Conservation (phyloP, 148 eudicot species). For the Nyssa sinensis region DNA sequence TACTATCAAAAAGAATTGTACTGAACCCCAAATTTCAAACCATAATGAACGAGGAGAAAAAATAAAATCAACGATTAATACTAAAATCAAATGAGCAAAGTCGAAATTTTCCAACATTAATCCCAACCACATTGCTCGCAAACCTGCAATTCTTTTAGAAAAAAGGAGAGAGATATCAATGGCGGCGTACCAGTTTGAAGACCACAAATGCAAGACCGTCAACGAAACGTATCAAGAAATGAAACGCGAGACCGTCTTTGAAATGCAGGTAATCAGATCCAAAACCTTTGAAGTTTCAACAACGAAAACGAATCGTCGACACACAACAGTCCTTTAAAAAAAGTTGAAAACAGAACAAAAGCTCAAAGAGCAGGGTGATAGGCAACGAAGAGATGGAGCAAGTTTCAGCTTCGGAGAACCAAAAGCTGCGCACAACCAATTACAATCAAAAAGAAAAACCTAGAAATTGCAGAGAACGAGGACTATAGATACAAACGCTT, state of each 20-base stretch:
- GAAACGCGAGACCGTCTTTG: not conserved
- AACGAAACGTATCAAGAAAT: not conserved
- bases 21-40: not conserved
- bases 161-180: not conserved
- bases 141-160: not conserved
- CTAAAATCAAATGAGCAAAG: not conserved
- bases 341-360: slow-evolving; percentile 16
- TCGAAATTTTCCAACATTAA: not conserved
- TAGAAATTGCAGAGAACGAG: slow-evolving; percentile 22
- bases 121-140: not conserved
- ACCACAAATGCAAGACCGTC: not conserved
- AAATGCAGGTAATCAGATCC: slow-evolving; percentile 1
- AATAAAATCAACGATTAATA: not conserved
- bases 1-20: not conserved
- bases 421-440: not conserved
- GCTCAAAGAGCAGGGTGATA: slow-evolving; percentile 7
- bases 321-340: no score
- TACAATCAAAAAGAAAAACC: slow-evolving; percentile 28
- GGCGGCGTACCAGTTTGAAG: slow-evolving; percentile 1
- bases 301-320: not conserved
- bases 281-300: slow-evolving; percentile 9
- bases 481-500: not conserved
- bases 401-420: slow-evolving; percentile 11
- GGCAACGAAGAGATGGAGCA: not conserved
- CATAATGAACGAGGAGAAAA: not conserved